Conservation (phyloP, 495 filamentous ascomycete species). For the Lasiosphaeriaceae sp. region DNA sequence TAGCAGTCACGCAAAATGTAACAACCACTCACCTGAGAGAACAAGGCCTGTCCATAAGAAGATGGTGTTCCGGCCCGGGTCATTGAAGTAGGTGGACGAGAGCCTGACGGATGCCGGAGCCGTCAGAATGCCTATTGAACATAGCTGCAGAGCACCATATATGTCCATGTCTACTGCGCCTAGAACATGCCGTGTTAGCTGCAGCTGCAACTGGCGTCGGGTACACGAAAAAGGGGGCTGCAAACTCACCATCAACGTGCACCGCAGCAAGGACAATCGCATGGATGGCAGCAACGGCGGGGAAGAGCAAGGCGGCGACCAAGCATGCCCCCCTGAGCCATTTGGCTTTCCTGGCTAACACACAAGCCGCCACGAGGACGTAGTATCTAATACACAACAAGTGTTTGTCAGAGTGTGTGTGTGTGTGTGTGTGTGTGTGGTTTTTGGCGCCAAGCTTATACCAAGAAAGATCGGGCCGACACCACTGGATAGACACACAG, state of each 20-base stretch:
- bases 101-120: conserved; percentile 54
- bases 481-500: no score
- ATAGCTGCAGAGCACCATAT: conserved; percentile 60
- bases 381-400: conserved; percentile 48
- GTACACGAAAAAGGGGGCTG: background rate
- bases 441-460: no score
- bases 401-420: background rate
- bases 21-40: conserved; percentile 43
- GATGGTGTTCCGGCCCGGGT: conserved; percentile 56
- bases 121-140: conserved; percentile 57
- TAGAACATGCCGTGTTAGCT: conserved; percentile 12
- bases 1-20: no score
- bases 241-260: conserved; percentile 46
- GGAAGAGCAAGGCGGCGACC: conserved; percentile 58
- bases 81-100: conserved; percentile 56
- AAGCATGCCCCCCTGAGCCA: conserved; percentile 57
- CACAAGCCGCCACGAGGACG: conserved; percentile 52
- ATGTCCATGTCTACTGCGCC: conserved; percentile 62
- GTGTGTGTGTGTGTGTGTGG: background rate
- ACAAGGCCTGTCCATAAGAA: conserved; percentile 57
- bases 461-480: no score
- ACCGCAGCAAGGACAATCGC: conserved; percentile 52
- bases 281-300: conserved; percentile 58
- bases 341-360: conserved; percentile 53
- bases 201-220: background rate